A percentile compares a stretch with the other conserved stretches of the same genome.
These are phyloP conservation scores for Saccharomycopsis sp. DNA, from an alignment of 805 yeast species.

Conservation along the genomic window DNA sequence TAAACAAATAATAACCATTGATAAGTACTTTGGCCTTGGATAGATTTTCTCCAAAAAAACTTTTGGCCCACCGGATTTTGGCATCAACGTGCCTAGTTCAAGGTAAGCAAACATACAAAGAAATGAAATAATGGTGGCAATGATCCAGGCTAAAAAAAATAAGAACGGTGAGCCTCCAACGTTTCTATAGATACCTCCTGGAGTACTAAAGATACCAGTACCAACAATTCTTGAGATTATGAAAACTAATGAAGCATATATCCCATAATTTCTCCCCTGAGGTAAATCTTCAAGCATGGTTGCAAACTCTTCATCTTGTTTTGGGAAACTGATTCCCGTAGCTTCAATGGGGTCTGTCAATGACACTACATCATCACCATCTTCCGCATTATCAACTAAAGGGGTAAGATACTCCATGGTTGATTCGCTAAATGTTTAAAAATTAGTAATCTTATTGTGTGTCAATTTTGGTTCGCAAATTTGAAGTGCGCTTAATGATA, in stretches of 20 bases:
- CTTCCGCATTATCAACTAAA: background rate
- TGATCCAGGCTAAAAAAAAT: conserved; percentile 52
- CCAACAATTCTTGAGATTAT: conserved; percentile 66
- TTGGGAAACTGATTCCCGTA: conserved; percentile 6
- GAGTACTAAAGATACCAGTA: conserved; percentile 68
- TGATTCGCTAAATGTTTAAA: no score
- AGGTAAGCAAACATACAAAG: conserved; percentile 57
- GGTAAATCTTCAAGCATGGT: conserved; percentile 35
- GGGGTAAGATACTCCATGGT: no score
- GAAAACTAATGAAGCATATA: conserved; percentile 52
- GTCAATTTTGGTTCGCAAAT: no score
- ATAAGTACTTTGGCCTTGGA: conserved; percentile 45
- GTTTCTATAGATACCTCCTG: conserved; percentile 54
- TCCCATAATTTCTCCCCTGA: conserved; percentile 66
- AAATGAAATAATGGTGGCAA: conserved; percentile 53
- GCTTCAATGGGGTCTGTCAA: conserved; percentile 11
- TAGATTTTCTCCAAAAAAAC: conserved; percentile 61
- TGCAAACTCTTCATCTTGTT: conserved; percentile 6
- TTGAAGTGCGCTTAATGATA: no score
- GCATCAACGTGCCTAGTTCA: conserved; percentile 62
- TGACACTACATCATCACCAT: conserved; percentile 3
- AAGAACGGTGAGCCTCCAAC: conserved; percentile 57
- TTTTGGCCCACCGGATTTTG: conserved; percentile 69
- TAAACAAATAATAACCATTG: conserved; percentile 39
- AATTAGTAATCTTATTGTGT: no score